Evolutionary conservation across 345 rosid genomes (phyloP), one percentile per base, ranked within the genome.

Genomic region (Syzygium jambos): DNA sequence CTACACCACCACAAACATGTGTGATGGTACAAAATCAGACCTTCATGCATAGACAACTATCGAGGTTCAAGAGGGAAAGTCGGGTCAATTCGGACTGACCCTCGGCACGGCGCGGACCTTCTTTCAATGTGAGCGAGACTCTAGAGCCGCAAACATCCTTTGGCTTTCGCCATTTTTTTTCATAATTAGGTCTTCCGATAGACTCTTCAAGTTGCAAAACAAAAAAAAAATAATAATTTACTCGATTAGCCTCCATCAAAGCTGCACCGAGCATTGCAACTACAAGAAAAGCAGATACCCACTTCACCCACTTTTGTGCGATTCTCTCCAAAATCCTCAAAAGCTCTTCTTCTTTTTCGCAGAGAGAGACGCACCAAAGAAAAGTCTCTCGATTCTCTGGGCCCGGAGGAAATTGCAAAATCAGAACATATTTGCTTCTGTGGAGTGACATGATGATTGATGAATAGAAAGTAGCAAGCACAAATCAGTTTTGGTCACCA

Each of bases 161-260:
- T n/a, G 0, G 68, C 68, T 61, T 61, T 0, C 17, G 14, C 0
- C 13, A 3, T 27, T 27, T 61, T n/a, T n/a, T 61, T n/a, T n/a
- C 34, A n/a, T 29, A 61, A 0, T 0, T n/a, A 5, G 68, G 68
- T 2, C 27, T 2, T 6, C 15, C 7, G 11, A 57, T 0, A 4
- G 6, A 61, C 68, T n/a, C 68, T 27, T 16, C 68, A 5, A 61
- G n/a, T n/a, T n/a, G 68, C 68, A 27, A 61, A n/a, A 43, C 7
- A 43, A 6, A 43, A 43, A 43, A 43, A 43, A 43, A 5, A 61
- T n/a, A n/a, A n/a, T n/a, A 15, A 13, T 61, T 34, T 13, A 61
- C 17, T 6, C 68, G 68, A n/a, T n/a, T 1, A 16, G 30, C 34
- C 34, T n/a, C 30, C 34, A 61, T 61, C 34, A 61, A 56, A 9